Conservation (phyloP, 2,329 filamentous ascomycete species). For the Nemania bipapillata region DNA sequence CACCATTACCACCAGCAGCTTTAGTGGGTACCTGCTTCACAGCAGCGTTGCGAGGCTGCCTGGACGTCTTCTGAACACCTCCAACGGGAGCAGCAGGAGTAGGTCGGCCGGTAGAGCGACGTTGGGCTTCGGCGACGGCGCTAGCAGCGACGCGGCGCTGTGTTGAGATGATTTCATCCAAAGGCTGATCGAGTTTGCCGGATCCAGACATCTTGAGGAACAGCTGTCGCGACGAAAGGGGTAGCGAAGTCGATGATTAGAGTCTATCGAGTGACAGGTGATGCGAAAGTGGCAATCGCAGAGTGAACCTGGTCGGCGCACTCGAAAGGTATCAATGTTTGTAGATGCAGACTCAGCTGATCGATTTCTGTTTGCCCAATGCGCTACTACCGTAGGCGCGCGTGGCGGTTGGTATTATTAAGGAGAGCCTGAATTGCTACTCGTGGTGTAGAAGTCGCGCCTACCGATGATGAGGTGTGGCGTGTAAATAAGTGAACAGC, state of each 20-base stretch:
- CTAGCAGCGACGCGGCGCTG: slow-evolving; percentile 69
- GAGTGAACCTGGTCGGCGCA: not conserved
- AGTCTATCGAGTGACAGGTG: slow-evolving; percentile 38
- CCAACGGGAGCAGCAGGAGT: slow-evolving; percentile 77
- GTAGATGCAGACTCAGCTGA: slow-evolving; percentile 17
- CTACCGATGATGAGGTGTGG: slow-evolving; percentile 9
- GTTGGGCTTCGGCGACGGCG: slow-evolving; percentile 62
- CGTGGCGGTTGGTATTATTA: slow-evolving; percentile 7
- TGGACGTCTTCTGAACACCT: slow-evolving; percentile 83
- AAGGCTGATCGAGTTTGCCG: slow-evolving; percentile 91
- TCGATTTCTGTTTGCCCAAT: slow-evolving; percentile 12
- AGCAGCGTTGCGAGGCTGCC: slow-evolving; percentile 66
- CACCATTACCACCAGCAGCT: slow-evolving; percentile 69
- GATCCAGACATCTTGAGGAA: slow-evolving; percentile 74
- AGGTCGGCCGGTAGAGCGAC: slow-evolving; percentile 65
- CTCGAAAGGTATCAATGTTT: slow-evolving; percentile 11
- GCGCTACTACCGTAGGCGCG: slow-evolving; percentile 1
- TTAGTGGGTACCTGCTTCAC: slow-evolving; percentile 73
- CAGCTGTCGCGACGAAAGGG: slow-evolving; percentile 57
- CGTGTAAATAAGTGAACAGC: slow-evolving; percentile 5
- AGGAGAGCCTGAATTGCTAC: slow-evolving; percentile 25
- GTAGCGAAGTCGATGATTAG: slow-evolving; percentile 41
- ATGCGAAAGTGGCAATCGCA: slow-evolving; percentile 17
- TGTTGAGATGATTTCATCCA: slow-evolving; percentile 94
- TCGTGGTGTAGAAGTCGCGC: slow-evolving; percentile 19